Conservation (phyloP, 164 flowering plant genomes). For the Tetracentron sinense region DNA sequence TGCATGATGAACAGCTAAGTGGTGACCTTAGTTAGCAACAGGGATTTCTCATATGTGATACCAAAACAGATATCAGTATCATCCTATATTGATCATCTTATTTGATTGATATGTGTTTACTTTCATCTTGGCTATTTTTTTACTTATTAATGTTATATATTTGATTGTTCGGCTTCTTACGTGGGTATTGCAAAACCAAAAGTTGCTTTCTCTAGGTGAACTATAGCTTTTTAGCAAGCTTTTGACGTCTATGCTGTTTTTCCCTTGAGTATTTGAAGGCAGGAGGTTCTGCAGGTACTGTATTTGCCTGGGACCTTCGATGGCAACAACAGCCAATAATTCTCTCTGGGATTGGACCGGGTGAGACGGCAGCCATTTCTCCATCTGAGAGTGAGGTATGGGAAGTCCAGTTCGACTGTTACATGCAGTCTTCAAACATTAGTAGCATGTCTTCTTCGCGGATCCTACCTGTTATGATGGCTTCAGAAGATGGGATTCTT, state of each 20-base stretch:
- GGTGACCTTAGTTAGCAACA: no score
- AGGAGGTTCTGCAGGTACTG: constrained; percentile 87
- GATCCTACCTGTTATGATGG: constrained; percentile 74
- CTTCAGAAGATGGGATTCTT: constrained; percentile 93
- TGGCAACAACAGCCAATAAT: constrained; percentile 63
- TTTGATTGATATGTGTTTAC: no score
- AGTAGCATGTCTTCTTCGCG: constrained; percentile 41
- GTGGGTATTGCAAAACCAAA: no score
- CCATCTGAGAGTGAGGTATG: constrained; percentile 80
- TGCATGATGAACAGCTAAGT: no score
- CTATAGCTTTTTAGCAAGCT: background rate
- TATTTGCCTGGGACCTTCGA: constrained; percentile 95
- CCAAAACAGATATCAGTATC: no score
- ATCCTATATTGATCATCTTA: no score
- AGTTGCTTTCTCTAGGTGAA: no score
- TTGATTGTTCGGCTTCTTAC: no score
- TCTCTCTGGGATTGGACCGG: constrained; percentile 50
- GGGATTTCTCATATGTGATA: no score
- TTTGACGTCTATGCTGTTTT: background rate
- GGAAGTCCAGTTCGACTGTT: constrained; percentile 82
- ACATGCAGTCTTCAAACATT: constrained; percentile 40
- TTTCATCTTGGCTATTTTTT: no score
- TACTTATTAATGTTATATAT: no score
- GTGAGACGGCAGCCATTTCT: constrained; percentile 24
- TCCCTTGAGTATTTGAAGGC: constrained; percentile 43